Evolutionary conservation across 805 yeast species (phyloP).

Genomic region (Lachancea meyersii): DNA sequence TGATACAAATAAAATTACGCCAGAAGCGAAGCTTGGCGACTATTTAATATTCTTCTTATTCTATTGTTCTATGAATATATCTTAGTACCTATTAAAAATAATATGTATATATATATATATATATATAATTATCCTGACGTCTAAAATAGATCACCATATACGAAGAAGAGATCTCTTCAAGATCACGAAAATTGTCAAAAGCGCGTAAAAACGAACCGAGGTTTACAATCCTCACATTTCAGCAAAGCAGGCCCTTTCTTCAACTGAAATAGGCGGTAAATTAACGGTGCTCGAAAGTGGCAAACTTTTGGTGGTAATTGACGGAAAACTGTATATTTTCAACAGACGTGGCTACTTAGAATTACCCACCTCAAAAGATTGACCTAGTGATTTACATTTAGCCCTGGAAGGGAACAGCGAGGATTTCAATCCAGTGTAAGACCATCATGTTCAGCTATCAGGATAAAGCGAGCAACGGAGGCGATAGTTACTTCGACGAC

Average conservation of each 20-base stretch:
- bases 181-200: slow-evolving; percentile 3
- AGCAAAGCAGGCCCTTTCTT: neutral
- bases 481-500: slow-evolving; percentile 3
- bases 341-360: too few species aligned
- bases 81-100: too few species aligned
- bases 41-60: too few species aligned
- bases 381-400: too few species aligned
- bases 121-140: neutral
- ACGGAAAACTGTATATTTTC: too few species aligned
- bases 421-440: too few species aligned
- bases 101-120: neutral
- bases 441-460: neutral
- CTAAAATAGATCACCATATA: neutral
- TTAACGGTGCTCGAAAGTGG: neutral
- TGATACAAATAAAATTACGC: too few species aligned
- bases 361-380: too few species aligned
- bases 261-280: neutral
- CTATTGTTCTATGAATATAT: too few species aligned
- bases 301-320: too few species aligned
- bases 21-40: too few species aligned
- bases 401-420: too few species aligned
- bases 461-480: neutral
- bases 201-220: neutral
- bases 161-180: neutral
- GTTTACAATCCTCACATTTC: neutral